Evolutionary conservation across 176 grass and related monocot genomes (phyloP).

Genomic region (Musa troglodytarum): DNA sequence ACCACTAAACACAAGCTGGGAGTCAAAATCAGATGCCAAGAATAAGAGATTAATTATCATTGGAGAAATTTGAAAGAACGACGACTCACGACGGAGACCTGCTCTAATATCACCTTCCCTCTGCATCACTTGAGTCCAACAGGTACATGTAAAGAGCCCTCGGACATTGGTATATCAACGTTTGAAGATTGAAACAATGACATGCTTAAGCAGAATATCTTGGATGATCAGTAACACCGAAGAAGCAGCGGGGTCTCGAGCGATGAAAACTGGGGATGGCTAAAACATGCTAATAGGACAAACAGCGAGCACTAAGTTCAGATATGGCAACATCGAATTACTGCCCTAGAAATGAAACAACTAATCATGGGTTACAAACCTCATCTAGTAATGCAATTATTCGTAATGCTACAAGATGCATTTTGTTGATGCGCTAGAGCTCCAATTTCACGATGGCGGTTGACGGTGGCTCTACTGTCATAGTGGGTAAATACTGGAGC

Average conservation of each 20-base stretch:
- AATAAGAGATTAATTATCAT: no score
- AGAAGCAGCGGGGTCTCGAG: neutral
- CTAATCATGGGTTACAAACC: neutral
- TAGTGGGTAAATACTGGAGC: neutral
- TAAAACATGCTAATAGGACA: neutral
- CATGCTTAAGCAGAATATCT: neutral
- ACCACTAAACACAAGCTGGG: no score
- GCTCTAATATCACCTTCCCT: no score
- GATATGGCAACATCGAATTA: neutral
- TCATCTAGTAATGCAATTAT: neutral
- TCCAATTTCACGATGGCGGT: constrained; percentile 4
- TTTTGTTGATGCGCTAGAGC: neutral
- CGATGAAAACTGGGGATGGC: neutral
- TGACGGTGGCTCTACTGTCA: neutral
- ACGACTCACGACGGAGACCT: no score
- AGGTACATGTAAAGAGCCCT: no score
- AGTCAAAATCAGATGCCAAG: no score
- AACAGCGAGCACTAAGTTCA: neutral
- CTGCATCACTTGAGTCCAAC: no score
- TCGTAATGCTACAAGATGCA: neutral
- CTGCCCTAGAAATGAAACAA: neutral
- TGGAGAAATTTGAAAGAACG: no score
- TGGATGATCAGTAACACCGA: neutral
- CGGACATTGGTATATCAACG: no score
- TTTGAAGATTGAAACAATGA: no score